Base-by-base conservation (phyloP, 179 eudicot species). In the Actinidia arguta region DNA sequence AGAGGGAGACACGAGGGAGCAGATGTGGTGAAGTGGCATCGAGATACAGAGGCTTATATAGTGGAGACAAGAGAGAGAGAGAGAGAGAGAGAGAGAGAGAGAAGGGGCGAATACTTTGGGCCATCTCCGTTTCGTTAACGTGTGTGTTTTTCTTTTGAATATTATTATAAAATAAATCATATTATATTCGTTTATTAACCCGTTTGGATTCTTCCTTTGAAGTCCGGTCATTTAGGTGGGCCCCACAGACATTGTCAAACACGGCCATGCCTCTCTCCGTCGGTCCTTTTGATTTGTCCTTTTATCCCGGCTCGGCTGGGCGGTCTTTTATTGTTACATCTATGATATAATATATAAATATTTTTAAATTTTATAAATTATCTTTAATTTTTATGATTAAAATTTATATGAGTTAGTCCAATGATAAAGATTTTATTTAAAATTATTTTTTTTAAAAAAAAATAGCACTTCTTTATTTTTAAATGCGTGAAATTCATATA, bases 41-140 rank as follows among this genome's bases (percentile, higher is more conserved):
- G 80, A 55, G 39, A 52, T 24, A 24, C n/a, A 2, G 6, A 39
- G 51, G 78, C 0, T 73, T 84, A 80, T 84, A 84, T 84, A 84
- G 17, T 51, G 80, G 75, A 31, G 84, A 68, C 76, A 13, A 71
- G 51, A 46, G 71, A 61, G 47, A 78, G 72, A 50, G 81, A 79
- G 22, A 18, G 12, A 8, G 81, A 47, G 4, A 44, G 70, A 56
- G 56, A 47, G 25, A 25, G 42, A 63, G 47, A 74, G 81, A 50
- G 67, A 52, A 75, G 66, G 51, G 18, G 27, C 82, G 64, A 79
- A 79, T 79, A 67, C 82, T 79, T 66, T 31, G 71, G 71, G 74
- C 52, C 82, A 12, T 69, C 39, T 69, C 42, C 52, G 20, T 79
- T 79, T 78, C 54, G 64, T 79, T 66, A 51, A 51, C 74, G 81